Conservation (phyloP, 1,284 basidiomycete genomes). For the Pterulicium gracile region DNA sequence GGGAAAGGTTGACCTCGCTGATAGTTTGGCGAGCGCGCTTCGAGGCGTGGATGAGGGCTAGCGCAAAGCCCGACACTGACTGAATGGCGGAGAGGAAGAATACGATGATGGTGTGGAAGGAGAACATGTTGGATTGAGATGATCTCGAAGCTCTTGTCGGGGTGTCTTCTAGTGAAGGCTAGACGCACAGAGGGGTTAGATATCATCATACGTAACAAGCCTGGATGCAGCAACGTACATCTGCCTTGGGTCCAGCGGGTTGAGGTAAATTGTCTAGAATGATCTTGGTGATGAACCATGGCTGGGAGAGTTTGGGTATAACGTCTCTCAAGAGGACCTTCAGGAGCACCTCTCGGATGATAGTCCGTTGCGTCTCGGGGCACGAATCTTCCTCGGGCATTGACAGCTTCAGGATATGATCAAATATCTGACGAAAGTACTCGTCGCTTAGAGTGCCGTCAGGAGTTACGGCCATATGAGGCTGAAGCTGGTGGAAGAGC, state of each 20-base stretch:
- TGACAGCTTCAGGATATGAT: slow-evolving; percentile 54
- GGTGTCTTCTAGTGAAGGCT: slow-evolving; percentile 12
- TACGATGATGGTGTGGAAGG: slow-evolving; percentile 53
- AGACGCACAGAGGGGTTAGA: background rate
- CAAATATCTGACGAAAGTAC: slow-evolving; percentile 68
- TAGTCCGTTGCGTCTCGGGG: slow-evolving; percentile 60
- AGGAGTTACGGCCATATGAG: slow-evolving; percentile 63
- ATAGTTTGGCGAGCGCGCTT: slow-evolving; percentile 53
- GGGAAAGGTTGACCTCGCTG: slow-evolving; percentile 47
- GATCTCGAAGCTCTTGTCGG: slow-evolving; percentile 13
- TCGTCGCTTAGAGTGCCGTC: slow-evolving; percentile 57
- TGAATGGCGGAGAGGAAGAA: slow-evolving; percentile 64
- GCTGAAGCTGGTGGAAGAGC: slow-evolving; percentile 69
- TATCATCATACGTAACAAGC: background rate
- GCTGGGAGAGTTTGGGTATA: slow-evolving; percentile 60
- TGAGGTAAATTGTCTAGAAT: slow-evolving; percentile 52
- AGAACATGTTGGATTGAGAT: slow-evolving; percentile 22
- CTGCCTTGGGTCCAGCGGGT: slow-evolving; percentile 20
- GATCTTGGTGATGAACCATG: slow-evolving; percentile 70
- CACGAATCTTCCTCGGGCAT: slow-evolving; percentile 62
- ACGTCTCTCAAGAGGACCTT: slow-evolving; percentile 59
- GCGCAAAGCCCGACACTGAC: slow-evolving; percentile 53
- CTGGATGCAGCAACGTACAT: slow-evolving; percentile 19
- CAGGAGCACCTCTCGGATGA: slow-evolving; percentile 68
- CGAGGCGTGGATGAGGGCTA: slow-evolving; percentile 57